These are phyloP conservation scores for Dictyostelium brefeldianum DNA, from an alignment of 78 protist species.

Conservation along the genomic window DNA sequence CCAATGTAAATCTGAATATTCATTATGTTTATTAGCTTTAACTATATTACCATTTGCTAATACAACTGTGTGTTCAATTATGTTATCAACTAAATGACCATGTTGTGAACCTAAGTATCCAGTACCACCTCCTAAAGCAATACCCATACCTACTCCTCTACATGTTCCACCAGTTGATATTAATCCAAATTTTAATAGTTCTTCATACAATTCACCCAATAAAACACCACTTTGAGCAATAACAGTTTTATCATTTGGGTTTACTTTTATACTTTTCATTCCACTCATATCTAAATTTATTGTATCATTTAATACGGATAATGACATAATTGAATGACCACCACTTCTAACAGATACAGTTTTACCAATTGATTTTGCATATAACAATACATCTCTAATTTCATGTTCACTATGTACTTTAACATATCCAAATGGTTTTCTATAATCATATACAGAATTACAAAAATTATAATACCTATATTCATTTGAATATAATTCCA, in stretches of 20 bases:
- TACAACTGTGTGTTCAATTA: background rate
- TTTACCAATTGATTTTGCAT: background rate
- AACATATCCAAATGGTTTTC: background rate
- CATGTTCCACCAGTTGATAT: conserved; percentile 55
- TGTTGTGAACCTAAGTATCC: background rate
- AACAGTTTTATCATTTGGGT: background rate
- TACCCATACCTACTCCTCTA: conserved; percentile 29
- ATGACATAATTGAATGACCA: conserved; percentile 28
- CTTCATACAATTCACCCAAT: background rate
- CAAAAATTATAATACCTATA: background rate
- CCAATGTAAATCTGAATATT: conserved; percentile 18
- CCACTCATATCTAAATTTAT: conserved; percentile 38
- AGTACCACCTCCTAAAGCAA: conserved; percentile 23
- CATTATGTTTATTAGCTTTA: background rate
- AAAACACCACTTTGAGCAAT: conserved; percentile 14
- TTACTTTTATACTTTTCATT: background rate
- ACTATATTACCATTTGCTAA: background rate
- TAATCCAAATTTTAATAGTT: background rate
- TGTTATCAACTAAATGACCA: conserved; percentile 25
- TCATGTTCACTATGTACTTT: background rate
- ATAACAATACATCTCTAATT: background rate
- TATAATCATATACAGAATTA: background rate
- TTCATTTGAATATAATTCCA: too few species aligned
- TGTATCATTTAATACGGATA: conserved; percentile 9
- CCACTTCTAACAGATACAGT: conserved; percentile 22